Base-by-base conservation (phyloP, 208 protist species). In the Crithidia sp. region DNA sequence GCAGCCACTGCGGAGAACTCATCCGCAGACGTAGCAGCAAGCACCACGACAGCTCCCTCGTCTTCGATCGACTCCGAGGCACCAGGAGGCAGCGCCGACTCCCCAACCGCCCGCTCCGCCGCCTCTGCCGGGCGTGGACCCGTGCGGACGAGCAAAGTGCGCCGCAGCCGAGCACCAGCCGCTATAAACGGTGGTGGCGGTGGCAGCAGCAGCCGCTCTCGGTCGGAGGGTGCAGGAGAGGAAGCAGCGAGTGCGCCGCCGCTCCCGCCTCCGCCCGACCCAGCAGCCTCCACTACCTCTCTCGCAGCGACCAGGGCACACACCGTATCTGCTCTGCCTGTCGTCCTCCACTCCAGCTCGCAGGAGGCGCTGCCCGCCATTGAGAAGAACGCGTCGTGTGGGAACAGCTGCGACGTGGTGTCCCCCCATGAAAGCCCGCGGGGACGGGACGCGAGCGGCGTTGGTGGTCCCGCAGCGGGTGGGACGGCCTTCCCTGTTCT, bases 351-450 rank as follows among this genome's bases (percentile, higher is more conserved):
- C 28, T 28, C 28, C 1, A 28, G 28, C 28, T 28, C 28, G 28
- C 28, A 28, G 7, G 40, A 70, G 13, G 36, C 54, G n/a, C 43
- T 70, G 40, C 65, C 65, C 2, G 65, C 53, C 10, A 61, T 61
- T 43, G 65, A 70, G 3, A 70, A 52, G 43, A 19, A 10, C 36
- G 4, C 41, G 4, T 61, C 65, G 10, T 53, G 53, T 5, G 43
- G 65, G 2, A 19, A 41, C 53, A 61, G 40, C 43, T 70, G 53
- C 17, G 39, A 19, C n/a, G 39, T 68, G 16, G 57, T 52, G 10
- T 68, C 63, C 5, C 63, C 63, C 14, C 28, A 28, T 28, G 28
- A 28, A 28, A 28, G 28, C 28, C 28, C 28, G 28, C 28, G 28
- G 28, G 28, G 5, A n/a, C 14, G 10, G 56, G 36, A 12, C 37